Evolutionary conservation across 2,329 filamentous ascomycete genomes (phyloP).

Genomic region (Spiromastix sp.): DNA sequence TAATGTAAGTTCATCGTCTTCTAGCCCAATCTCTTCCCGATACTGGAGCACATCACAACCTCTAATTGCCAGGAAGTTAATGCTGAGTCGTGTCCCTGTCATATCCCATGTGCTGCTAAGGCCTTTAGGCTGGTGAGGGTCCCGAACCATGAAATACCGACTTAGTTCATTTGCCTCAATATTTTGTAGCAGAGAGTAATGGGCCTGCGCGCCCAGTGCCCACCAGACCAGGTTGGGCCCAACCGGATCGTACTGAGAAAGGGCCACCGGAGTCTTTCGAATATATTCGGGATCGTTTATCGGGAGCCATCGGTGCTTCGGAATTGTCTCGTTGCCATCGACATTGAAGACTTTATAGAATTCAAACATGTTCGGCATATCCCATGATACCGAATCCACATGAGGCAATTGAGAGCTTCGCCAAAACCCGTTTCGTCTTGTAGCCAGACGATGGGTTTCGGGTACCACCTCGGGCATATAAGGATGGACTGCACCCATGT

Average conservation of each 20-base stretch:
- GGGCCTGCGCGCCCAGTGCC: conserved; percentile 39
- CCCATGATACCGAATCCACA: too few relatives aligned
- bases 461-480: conserved; percentile 41
- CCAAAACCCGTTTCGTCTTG: conserved; percentile 19
- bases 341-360: conserved; percentile 18
- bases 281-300: conserved; percentile 25
- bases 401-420: conserved; percentile 23
- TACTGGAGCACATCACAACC: conserved; percentile 42
- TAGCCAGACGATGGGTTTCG: conserved; percentile 6
- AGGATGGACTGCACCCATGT: conserved; percentile 41
- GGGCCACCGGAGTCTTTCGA: conserved; percentile 36
- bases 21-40: conserved; percentile 19
- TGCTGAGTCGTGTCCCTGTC: conserved; percentile 40
- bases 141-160: conserved; percentile 30
- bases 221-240: conserved; percentile 39
- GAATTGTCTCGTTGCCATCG: conserved; percentile 18
- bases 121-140: too few relatives aligned
- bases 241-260: conserved; percentile 37
- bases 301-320: conserved; percentile 43
- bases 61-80: conserved; percentile 45
- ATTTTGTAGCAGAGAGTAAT: conserved; percentile 39
- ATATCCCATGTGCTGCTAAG: conserved; percentile 4
- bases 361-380: conserved; percentile 21
- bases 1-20: conserved; percentile 2
- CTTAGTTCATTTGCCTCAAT: conserved; percentile 37